Percentiles rank a stretch among this genome's conserved stretches.
Evolutionary conservation across 768 basidiomycete genomes (phyloP).

Genomic region (Amanita muscaria): DNA sequence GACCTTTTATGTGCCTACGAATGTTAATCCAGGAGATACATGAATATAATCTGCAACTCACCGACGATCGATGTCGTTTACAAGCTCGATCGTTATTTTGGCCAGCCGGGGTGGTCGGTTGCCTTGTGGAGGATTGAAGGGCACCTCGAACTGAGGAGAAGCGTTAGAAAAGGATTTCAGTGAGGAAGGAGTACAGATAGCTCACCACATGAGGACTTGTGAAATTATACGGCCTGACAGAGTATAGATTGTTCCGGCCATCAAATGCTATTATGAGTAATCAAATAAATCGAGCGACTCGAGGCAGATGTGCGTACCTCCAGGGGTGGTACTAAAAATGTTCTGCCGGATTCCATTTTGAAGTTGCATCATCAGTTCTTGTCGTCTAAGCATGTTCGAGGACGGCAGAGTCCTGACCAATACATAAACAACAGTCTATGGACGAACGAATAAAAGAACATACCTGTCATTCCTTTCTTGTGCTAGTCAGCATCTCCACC

Average conservation of each 20-base stretch:
- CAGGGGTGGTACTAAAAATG: background rate
- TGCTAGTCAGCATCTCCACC: too few relatives aligned
- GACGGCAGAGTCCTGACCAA: too few relatives aligned
- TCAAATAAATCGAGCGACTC: too few relatives aligned
- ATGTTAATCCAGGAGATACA: background rate
- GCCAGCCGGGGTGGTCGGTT: background rate
- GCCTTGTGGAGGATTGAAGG: background rate
- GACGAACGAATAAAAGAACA: too few relatives aligned
- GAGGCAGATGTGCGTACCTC: background rate
- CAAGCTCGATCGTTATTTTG: background rate
- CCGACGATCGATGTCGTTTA: background rate
- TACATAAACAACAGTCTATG: too few relatives aligned
- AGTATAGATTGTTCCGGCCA: constrained; percentile 5
- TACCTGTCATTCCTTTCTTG: too few relatives aligned
- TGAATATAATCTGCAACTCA: background rate
- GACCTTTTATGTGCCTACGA: background rate
- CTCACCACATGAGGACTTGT: background rate
- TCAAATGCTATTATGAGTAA: too few relatives aligned
- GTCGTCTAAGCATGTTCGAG: too few relatives aligned
- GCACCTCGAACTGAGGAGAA: constrained; percentile 3
- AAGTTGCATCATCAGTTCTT: constrained; percentile 4
- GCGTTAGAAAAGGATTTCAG: background rate
- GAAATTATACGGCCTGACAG: background rate
- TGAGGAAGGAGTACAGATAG: background rate
- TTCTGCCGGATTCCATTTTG: constrained; percentile 3